Evolutionary conservation across 768 basidiomycete genomes (phyloP).

Genomic region (Lactarius sanguifluus): DNA sequence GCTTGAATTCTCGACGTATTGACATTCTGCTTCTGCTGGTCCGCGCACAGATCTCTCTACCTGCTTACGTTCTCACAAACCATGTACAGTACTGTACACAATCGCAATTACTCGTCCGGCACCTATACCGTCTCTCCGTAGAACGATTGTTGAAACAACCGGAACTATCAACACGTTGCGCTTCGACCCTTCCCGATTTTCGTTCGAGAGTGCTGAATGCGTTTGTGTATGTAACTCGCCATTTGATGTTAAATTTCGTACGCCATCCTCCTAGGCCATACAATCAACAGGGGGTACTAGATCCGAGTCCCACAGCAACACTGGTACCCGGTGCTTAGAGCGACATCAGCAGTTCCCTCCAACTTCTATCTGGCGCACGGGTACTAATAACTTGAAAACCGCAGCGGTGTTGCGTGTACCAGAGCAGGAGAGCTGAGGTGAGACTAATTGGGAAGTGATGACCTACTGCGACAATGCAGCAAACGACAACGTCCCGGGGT

Average conservation of each 20-base stretch:
- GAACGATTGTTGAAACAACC: neutral
- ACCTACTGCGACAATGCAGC: too few relatives aligned
- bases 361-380: too few relatives aligned
- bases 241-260: neutral
- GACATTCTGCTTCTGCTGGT: neutral
- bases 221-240: neutral
- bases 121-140: neutral
- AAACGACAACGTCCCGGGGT: too few relatives aligned
- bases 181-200: neutral
- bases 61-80: neutral
- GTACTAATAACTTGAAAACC: too few relatives aligned
- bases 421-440: too few relatives aligned
- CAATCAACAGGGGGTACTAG: too few relatives aligned
- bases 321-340: too few relatives aligned
- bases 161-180: neutral
- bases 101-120: neutral
- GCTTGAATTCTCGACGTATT: neutral
- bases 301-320: too few relatives aligned
- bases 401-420: too few relatives aligned
- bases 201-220: neutral
- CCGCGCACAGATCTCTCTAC: neutral
- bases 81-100: neutral
- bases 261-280: too few relatives aligned
- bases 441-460: too few relatives aligned
- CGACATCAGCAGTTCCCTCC: too few relatives aligned